These are phyloP conservation scores for Jatropha curcas DNA, from an alignment of 345 rosid species.

Conservation along the genomic window DNA sequence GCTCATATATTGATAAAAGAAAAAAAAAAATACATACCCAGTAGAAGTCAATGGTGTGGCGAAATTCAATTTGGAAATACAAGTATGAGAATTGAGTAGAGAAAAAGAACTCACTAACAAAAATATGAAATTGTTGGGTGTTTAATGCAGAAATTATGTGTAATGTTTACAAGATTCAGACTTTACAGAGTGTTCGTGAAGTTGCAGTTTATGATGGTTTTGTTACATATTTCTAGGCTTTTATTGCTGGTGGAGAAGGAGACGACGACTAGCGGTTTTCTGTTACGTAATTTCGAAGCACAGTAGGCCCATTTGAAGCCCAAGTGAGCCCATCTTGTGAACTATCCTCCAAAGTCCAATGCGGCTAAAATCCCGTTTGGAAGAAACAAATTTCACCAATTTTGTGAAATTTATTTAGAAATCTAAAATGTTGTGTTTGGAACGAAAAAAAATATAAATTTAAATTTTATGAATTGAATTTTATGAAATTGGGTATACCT, in stretches of 20 bases:
- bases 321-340: neutral
- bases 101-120: neutral
- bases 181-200: neutral
- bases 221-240: neutral
- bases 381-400: neutral
- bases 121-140: neutral
- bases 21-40: slow-evolving; percentile 25
- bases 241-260: neutral
- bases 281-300: neutral
- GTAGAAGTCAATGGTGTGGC: neutral
- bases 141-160: neutral
- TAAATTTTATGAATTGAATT: no score
- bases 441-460: no score
- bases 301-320: neutral
- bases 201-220: neutral
- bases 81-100: neutral
- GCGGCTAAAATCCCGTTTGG: no score
- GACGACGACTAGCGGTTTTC: neutral
- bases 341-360: no score
- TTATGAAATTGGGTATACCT: no score
- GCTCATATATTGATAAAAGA: slow-evolving; percentile 4
- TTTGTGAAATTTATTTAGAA: no score
- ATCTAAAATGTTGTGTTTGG: no score
- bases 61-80: neutral
- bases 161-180: neutral